Base-by-base conservation (phyloP, 805 yeast genomes). In the Yamadazyma tumulicola region DNA sequence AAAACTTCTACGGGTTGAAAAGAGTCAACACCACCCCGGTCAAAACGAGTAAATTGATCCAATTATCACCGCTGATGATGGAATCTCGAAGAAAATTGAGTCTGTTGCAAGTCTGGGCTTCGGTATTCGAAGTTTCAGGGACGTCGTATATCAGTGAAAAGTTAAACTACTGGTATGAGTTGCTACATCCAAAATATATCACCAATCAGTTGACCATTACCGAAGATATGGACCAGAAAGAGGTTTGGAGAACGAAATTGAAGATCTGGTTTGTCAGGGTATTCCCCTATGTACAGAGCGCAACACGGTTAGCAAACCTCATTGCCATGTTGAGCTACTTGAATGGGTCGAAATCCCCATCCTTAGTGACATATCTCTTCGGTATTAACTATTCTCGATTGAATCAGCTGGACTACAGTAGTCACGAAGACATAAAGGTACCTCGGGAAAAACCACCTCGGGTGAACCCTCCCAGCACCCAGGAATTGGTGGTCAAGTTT, bases 1-100 rank as follows among this genome's bases (percentile, higher is more conserved):
- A 91, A 55, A 84, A 85, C 52, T 91, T 91, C 53, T 91, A 91
- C 52, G 97, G 97, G 2, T 60, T 91, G 43, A 87, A 87, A 51
- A 67, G 95, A 31, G 72, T 74, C 19, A 61, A 59, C 37, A 56
- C 51, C 33, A 63, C 68, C 0, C 63, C 62, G 3, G 47, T 64
- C 1, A 55, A 59, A 34, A 45, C 52, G 26, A 42, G 56, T 18
- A 65, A 57, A 37, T 43, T 67, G 37, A 57, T 58, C 11, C 72
- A 51, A 47, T 49, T 53, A 38, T 65, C 51, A 25, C 74, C 64
- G 15, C 57, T 59, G 11, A 55, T 58, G 51, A 58, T 80, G 3
- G 81, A 79, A 36, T 59, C 60, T 23, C 59, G 77, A 42, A 68
- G 79, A 35, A 55, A 78, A 21, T 64, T 89, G 31, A 69, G 75